Percentiles rank a stretch among this genome's conserved stretches.
Conservation (phyloP, 768 basidiomycete species). For the Lanmaoa pseudosensibilis region DNA sequence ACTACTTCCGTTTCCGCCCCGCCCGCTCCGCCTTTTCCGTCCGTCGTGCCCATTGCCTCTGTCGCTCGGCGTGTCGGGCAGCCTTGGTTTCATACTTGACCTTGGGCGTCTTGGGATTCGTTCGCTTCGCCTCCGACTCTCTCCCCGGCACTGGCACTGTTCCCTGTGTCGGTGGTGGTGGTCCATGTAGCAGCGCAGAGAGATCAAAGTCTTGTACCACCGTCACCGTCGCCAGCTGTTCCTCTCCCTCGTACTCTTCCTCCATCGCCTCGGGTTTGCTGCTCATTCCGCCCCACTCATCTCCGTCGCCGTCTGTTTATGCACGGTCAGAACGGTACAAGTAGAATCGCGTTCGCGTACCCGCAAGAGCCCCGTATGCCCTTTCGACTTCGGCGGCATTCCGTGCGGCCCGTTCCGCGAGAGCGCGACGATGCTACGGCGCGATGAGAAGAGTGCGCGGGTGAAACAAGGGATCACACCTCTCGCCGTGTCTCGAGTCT, state of each 20-base stretch:
- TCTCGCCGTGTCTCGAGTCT: slow-evolving; percentile 74
- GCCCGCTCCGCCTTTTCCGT: slow-evolving; percentile 73
- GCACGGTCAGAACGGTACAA: slow-evolving; percentile 13
- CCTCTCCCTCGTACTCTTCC: slow-evolving; percentile 79
- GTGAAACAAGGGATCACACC: slow-evolving; percentile 44
- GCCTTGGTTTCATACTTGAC: slow-evolving; percentile 71
- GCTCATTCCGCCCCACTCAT: slow-evolving; percentile 49
- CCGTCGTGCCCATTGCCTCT: slow-evolving; percentile 63
- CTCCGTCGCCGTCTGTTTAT: slow-evolving; percentile 35
- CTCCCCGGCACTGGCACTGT: background rate
- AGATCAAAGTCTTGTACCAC: slow-evolving; percentile 92
- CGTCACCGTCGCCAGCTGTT: slow-evolving; percentile 85
- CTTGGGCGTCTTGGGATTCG: slow-evolving; percentile 27
- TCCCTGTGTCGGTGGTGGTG: slow-evolving; percentile 19
- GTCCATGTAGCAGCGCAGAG: slow-evolving; percentile 53
- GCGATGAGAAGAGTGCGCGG: slow-evolving; percentile 13
- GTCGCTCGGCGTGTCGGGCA: slow-evolving; percentile 58
- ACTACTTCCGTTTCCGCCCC: slow-evolving; percentile 56
- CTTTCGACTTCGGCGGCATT: slow-evolving; percentile 78
- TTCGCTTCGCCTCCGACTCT: slow-evolving; percentile 2
- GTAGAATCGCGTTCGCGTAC: slow-evolving; percentile 32
- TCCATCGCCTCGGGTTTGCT: slow-evolving; percentile 42
- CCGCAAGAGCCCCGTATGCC: slow-evolving; percentile 58
- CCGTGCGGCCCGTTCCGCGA: slow-evolving; percentile 73
- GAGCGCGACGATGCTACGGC: slow-evolving; percentile 68